These are phyloP conservation scores for Cladosporium sp. DNA, from an alignment of 2,329 filamentous ascomycete genomes.

Conservation along the genomic window DNA sequence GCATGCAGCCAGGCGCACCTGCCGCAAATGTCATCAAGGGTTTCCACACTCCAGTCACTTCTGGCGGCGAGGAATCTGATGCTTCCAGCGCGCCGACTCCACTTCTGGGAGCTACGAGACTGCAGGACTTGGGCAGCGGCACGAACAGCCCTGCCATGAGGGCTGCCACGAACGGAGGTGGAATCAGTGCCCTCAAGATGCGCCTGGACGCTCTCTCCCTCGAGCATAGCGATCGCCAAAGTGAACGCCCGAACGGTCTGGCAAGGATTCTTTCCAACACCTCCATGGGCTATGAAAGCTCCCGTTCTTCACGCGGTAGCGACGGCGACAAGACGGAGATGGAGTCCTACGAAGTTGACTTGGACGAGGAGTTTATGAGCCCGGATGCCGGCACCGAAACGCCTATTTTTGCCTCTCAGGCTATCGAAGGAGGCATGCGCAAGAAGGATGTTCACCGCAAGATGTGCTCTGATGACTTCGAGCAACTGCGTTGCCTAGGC, in stretches of 20 bases:
- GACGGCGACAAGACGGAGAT: slow-evolving; percentile 71
- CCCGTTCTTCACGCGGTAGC: slow-evolving; percentile 55
- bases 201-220: slow-evolving; percentile 78
- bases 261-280: slow-evolving; percentile 36
- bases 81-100: slow-evolving; percentile 42
- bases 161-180: slow-evolving; percentile 57
- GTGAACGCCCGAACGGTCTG: slow-evolving; percentile 42
- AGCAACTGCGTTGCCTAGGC: slow-evolving; percentile 85
- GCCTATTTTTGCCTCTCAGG: slow-evolving; percentile 39
- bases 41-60: slow-evolving; percentile 53
- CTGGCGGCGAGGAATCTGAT: slow-evolving; percentile 59
- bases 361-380: slow-evolving; percentile 84
- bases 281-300: slow-evolving; percentile 49
- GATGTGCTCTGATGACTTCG: slow-evolving; percentile 89
- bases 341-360: slow-evolving; percentile 80
- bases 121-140: slow-evolving; percentile 49
- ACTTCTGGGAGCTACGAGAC: slow-evolving; percentile 37
- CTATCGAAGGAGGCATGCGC: slow-evolving; percentile 56
- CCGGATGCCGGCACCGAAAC: slow-evolving; percentile 46
- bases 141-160: slow-evolving; percentile 51
- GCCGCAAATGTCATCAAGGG: slow-evolving; percentile 47
- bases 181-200: slow-evolving; percentile 78
- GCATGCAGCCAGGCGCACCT: slow-evolving; percentile 39
- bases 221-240: slow-evolving; percentile 53
- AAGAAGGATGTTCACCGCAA: slow-evolving; percentile 58